phyloP scores from a whole-genome alignment of 192 early-diverging fungal genomes.

The Thamnidium elegans region DNA sequence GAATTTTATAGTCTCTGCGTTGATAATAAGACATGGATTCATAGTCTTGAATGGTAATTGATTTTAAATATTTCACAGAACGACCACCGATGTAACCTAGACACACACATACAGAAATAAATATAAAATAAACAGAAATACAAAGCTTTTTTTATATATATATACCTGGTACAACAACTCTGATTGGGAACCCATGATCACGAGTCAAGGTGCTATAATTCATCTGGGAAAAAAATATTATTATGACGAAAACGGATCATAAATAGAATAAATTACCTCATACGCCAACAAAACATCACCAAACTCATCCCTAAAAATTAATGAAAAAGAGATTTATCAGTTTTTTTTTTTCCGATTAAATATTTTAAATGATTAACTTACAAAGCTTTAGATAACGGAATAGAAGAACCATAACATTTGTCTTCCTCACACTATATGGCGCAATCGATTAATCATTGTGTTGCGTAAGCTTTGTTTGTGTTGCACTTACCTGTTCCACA shows the following conservation, averaged over 20 bases:
- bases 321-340: neutral
- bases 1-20: slow-evolving; percentile 77
- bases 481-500: slow-evolving; percentile 49
- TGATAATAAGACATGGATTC: slow-evolving; percentile 77
- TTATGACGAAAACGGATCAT: slow-evolving; percentile 34
- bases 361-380: slow-evolving; percentile 23
- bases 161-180: slow-evolving; percentile 78
- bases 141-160: slow-evolving; percentile 4
- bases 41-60: slow-evolving; percentile 61
- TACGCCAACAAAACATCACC: slow-evolving; percentile 73
- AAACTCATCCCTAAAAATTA: slow-evolving; percentile 43
- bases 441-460: neutral
- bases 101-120: too few species aligned
- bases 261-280: slow-evolving; percentile 50
- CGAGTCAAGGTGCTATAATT: slow-evolving; percentile 69
- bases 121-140: slow-evolving; percentile 1
- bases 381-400: slow-evolving; percentile 65
- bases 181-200: slow-evolving; percentile 85
- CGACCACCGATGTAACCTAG: slow-evolving; percentile 85
- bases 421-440: slow-evolving; percentile 50
- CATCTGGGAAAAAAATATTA: slow-evolving; percentile 49
- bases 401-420: slow-evolving; percentile 66
- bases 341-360: neutral
- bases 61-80: slow-evolving; percentile 85
- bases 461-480: neutral